phyloP scores from a whole-genome alignment of 2,329 filamentous ascomycete genomes.

The Xylaria sp. region DNA sequence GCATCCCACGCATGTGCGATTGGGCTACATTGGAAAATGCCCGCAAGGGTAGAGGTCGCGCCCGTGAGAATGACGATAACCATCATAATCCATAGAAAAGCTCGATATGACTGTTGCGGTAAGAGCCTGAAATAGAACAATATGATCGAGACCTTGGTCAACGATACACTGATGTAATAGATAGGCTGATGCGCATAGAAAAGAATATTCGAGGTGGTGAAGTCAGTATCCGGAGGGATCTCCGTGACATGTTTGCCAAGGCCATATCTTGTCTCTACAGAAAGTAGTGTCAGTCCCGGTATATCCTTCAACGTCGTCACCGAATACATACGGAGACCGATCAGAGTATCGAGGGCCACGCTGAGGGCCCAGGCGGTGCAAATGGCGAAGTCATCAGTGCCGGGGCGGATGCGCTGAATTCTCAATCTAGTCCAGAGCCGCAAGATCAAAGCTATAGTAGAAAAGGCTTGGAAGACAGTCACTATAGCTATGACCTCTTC shows the following conservation, averaged over 20 bases:
- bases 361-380: background rate
- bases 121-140: slow-evolving; percentile 22
- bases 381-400: slow-evolving; percentile 19
- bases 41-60: background rate
- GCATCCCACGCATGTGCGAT: slow-evolving; percentile 16
- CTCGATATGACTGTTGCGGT: slow-evolving; percentile 18
- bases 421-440: slow-evolving; percentile 19
- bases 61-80: slow-evolving; percentile 8
- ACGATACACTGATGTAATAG: slow-evolving; percentile 21
- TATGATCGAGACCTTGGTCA: slow-evolving; percentile 25
- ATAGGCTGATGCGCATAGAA: slow-evolving; percentile 24
- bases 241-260: slow-evolving; percentile 23
- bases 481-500: slow-evolving; percentile 22
- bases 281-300: background rate
- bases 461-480: slow-evolving; percentile 14
- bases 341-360: slow-evolving; percentile 1
- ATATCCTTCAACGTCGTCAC: background rate
- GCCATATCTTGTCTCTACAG: slow-evolving; percentile 24
- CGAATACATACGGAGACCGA: slow-evolving; percentile 12
- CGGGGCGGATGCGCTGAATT: slow-evolving; percentile 15
- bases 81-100: slow-evolving; percentile 16
- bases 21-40: slow-evolving; percentile 23
- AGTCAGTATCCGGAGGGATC: slow-evolving; percentile 18
- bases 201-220: slow-evolving; percentile 16
- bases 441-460: slow-evolving; percentile 3